Evolutionary conservation across 1,284 basidiomycete genomes (phyloP), one percentile per base, ranked within the genome.

Genomic region (Hypsizygus ulmarius): DNA sequence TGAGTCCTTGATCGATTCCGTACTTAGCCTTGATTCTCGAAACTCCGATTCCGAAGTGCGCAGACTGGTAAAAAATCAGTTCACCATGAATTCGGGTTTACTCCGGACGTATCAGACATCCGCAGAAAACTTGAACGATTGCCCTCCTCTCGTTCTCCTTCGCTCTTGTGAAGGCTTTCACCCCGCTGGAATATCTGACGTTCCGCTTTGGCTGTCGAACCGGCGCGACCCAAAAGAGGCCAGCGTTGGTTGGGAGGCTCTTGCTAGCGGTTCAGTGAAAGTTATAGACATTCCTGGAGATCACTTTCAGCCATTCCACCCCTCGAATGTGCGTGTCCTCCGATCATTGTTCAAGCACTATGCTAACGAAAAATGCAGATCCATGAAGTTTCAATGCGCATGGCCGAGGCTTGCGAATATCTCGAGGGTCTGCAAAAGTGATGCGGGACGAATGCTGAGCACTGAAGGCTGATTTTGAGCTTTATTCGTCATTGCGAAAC

Each of bases 261-360:
- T 82, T 9, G 59, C 72, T 0, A 67, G 67, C 3, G 51, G 38
- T 8, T 41, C 58, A 1, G 51, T 85, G 1, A 67, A 70, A 32
- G 65, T 76, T 1, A 58, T 80, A 29, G 77, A 82, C 53, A 78
- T 87, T 7, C 78, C 82, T 1, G 85, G 85, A 0, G 66, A 87
- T 58, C 85, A 87, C 54, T 87, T 87, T 53, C 65, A 77, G 51
- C 68, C 76, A 0, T 87, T 87, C 59, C 66, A 73, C 37, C 53
- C 64, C 5, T 50, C 56, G n/a, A 75, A 82, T 57, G 84, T 85
- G 55, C 56, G 80, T 71, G 0, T 16, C 25, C 40, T 18, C 10
- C 19, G 9, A 8, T 5, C 15, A n/a, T 39, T 10, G 3, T 8
- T 6, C 29, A 39, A 12, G 18, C 39, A 1, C 15, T 35, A 14